Evolutionary conservation across 352 stramenopile genomes (phyloP).

Genomic region (Labyrinthula sp.): DNA sequence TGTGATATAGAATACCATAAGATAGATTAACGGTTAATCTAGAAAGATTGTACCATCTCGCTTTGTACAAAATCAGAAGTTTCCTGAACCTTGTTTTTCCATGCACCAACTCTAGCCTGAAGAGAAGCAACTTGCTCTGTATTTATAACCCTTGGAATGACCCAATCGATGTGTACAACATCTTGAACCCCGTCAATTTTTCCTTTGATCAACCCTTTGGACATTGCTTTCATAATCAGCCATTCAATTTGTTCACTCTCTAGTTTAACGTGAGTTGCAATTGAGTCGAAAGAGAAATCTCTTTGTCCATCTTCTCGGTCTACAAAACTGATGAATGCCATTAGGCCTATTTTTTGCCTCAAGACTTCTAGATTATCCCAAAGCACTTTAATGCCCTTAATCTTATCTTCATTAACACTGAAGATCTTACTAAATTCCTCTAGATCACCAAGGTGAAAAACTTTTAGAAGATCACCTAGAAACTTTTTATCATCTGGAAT

Average conservation of each 20-base stretch:
- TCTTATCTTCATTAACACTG: constrained; percentile 44
- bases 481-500: constrained; percentile 73
- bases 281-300: constrained; percentile 64
- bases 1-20: too few species aligned
- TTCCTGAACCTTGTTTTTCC: constrained; percentile 13
- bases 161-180: constrained; percentile 79
- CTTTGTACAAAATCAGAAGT: constrained; percentile 21
- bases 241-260: constrained; percentile 78
- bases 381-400: constrained; percentile 53
- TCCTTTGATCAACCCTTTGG: constrained; percentile 77
- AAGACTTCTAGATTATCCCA: constrained; percentile 73
- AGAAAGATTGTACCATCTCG: constrained; percentile 17
- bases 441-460: constrained; percentile 81
- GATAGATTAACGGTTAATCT: too few species aligned
- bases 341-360: constrained; percentile 88
- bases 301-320: constrained; percentile 82
- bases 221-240: constrained; percentile 90
- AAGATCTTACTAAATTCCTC: constrained; percentile 69
- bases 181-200: constrained; percentile 63
- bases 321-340: constrained; percentile 85
- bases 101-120: constrained; percentile 9
- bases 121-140: constrained; percentile 11
- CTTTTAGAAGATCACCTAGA: constrained; percentile 72
- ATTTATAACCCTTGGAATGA: constrained; percentile 61
- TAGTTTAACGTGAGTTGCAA: constrained; percentile 60